Base-by-base conservation (phyloP, 2,329 filamentous ascomycete genomes). In the Penicillium sp. region DNA sequence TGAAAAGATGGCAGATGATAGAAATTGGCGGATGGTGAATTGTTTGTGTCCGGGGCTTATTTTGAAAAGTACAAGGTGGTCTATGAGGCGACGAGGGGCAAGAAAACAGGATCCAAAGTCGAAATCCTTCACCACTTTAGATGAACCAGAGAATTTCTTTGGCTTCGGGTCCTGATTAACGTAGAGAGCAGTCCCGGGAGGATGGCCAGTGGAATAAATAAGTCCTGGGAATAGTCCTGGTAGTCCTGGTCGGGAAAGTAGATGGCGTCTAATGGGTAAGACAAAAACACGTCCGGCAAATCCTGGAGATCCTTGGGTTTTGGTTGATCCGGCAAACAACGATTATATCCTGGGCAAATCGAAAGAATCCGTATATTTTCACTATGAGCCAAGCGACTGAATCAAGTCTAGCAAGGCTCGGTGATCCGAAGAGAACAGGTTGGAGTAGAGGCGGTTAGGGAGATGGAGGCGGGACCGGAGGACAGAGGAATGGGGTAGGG, bases 21-120 rank as follows among this genome's bases (percentile, higher is more conserved):
- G 35, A 37, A 37, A n/a, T 48, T 6, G 37, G 26, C 52, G 56
- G 59, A 56, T 58, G 63, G 57, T 63, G 57, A 37, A 51, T 57
- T 54, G 52, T 64, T 51, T 53, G 35, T 26, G 37, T 45, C 52
- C 53, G 42, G 16, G 65, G 64, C 57, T 62, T 68, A 60, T 63
- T 68, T 66, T 68, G 65, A 51, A 65, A 65, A 61, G 61, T 68
- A 70, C 64, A 68, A 55, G 25, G 57, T 63, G 61, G 58, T 65
- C 62, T 63, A 63, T 63, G 51, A 56, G 57, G 61, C 60, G 64
- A 58, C 54, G 46, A 22, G 30, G 30, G 52, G 55, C 46, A 48
- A 22, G 38, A 35, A 37, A 46, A 56, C 38, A 63, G 49, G 54
- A 55, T 58, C 49, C 59, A 61, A 60, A 57, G 57, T 38, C 60